Base-by-base conservation (phyloP, 352 stramenopile genomes). In the Globisporangium cystogenes region DNA sequence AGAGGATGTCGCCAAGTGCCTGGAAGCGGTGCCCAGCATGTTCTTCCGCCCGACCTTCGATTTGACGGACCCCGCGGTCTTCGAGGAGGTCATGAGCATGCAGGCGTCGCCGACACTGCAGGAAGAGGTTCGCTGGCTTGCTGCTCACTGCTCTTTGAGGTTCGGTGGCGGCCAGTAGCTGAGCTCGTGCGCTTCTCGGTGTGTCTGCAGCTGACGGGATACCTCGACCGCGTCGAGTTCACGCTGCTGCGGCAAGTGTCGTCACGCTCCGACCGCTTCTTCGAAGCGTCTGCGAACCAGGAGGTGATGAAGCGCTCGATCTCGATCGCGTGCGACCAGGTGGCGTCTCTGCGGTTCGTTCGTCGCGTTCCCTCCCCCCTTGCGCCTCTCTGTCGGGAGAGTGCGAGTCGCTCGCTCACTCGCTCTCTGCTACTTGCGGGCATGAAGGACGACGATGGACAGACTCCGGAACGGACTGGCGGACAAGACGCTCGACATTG, bases 261-360 rank as follows among this genome's bases (percentile, higher is more conserved):
- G 33, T 93, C 82, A 10, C 76, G 84, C 15, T 92, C 84, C 1
- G 78, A 95, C 53, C 75, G 78, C 20, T 93, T 95, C 67, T 93
- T 95, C 26, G 76, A 95, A 49, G 82, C 80, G 12, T 93, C 82
- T 7, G 72, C 81, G 29, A 79, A 89, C 55, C 84, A 95, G 55
- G 82, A 91, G 59, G 82, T 90, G 0, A 95, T 91, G 74, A 90
- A 90, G 57, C 79, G 87, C 48, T 88, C 78, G 23, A 90, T 95
- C 46, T 73, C 59, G 27, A 67, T 73, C 53, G 84, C 84, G 0
- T 95, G 82, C 20, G 78, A 93, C 45, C 80, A 95, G 66, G 84
- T 95, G 12, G 74, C 81, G 29, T 81, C 76, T 7, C 57, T 95
- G 24, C 72, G 82, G 82, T 92, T 45, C 26, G 31, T 62, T 10